Evolutionary conservation across 2,329 filamentous ascomycete genomes (phyloP), one percentile per base, ranked within the genome.

Genomic region (Aspergillus sp.): DNA sequence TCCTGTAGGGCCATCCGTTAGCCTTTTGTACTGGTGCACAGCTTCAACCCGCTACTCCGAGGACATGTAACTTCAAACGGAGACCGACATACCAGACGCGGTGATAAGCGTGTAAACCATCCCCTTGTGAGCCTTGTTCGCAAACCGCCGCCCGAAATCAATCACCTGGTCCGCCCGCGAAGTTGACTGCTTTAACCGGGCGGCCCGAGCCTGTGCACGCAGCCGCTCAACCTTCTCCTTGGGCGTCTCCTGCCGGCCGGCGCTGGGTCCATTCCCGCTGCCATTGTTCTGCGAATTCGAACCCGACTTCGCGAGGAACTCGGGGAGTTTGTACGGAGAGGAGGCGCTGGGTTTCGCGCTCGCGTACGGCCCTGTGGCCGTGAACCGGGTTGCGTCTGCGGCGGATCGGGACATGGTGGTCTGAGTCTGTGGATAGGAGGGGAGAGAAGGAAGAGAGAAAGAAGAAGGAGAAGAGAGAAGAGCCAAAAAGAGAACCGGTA

Each of bases 191-290:
- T 87, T 85, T 68, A 84, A 82, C 76, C 86, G 85, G 50, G 88
- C 87, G n/a, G 87, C 87, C 61, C 87, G 82, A 73, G 90, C 88
- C 64, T 89, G 87, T 50, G 87, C 87, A 57, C 89, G 83, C 70
- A 92, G 79, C 63, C 89, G 83, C 66, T 86, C 84, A 41, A 92
- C 89, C 69, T 88, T 87, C 78, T 91, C 85, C 74, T 87, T 86
- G 54, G 89, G 85, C 1, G 88, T 89, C 78, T 92, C 89, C 64
- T 71, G 69, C 61, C 63, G 63, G 3, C 49, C 48, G 9, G 69
- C 72, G 57, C 69, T 70, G 23, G 73, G 68, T 17, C 67, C 34
- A 15, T 15, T 41, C n/a, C 67, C 34, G 13, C 34, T 41, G 34
- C 11, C 72, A 52, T 57, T 62, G 57, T 34, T 66, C 50, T 51